Percentiles rank a stretch among this genome's conserved stretches.
phyloP scores from a whole-genome alignment of 495 filamentous ascomycete genomes.

The Massariosphaeria phaeospora region DNA sequence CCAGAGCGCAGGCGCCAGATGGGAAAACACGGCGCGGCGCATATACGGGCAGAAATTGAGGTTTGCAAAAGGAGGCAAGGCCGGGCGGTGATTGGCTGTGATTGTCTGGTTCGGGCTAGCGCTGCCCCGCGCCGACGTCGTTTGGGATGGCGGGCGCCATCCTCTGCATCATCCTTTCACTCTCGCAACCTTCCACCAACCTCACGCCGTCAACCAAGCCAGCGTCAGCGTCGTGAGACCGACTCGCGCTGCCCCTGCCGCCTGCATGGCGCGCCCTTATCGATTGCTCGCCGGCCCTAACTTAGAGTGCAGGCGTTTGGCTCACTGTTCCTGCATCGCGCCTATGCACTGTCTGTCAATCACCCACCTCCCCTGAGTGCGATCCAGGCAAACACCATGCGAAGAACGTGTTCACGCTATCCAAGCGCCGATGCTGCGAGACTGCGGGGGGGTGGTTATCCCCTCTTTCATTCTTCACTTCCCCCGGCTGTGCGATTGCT shows the following conservation, averaged over 20 bases:
- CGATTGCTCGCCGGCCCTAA: neutral
- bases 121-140: neutral
- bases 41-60: too few species aligned
- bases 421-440: neutral
- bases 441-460: neutral
- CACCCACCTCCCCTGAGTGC: neutral
- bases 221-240: neutral
- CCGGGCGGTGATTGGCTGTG: neutral
- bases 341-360: neutral
- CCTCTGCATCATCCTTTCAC: neutral
- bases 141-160: neutral
- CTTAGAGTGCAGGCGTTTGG: neutral
- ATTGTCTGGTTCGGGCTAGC: neutral
- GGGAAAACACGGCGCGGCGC: too few species aligned
- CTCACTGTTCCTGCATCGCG: neutral
- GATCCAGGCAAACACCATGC: neutral
- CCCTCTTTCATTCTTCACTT: too few species aligned
- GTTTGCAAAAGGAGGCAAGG: neutral
- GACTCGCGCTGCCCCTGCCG: neutral
- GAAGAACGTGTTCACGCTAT: neutral
- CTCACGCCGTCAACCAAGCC: too few species aligned
- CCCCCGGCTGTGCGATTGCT: too few species aligned
- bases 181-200: neutral
- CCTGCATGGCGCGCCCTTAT: neutral
- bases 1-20: too few species aligned